Evolutionary conservation across 1,139 yeast genomes (phyloP).

Genomic region (Sugiyamaella xylanicola): DNA sequence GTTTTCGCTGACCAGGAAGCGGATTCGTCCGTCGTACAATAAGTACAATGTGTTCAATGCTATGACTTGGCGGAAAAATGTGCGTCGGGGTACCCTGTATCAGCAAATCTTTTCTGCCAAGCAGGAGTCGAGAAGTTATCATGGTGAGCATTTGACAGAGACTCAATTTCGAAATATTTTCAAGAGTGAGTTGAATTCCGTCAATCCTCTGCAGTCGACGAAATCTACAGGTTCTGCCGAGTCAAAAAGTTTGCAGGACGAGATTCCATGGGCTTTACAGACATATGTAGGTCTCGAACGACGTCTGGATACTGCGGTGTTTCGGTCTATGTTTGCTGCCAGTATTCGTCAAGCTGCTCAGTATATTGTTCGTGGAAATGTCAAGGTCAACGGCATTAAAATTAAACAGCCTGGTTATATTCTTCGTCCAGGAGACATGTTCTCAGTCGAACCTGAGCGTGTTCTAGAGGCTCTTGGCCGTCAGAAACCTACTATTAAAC

Average conservation of each 20-base stretch:
- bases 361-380: constrained; percentile 80
- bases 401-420: constrained; percentile 81
- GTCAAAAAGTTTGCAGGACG: constrained; percentile 40
- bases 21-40: constrained; percentile 90
- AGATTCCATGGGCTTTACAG: constrained; percentile 76
- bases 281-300: constrained; percentile 87
- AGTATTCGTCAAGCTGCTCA: constrained; percentile 94
- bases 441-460: constrained; percentile 81
- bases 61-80: constrained; percentile 47
- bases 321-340: constrained; percentile 91
- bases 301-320: constrained; percentile 84
- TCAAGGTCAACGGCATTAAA: constrained; percentile 75
- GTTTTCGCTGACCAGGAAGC: constrained; percentile 40
- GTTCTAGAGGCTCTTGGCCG: constrained; percentile 86
- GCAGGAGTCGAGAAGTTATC: constrained; percentile 90
- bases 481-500: constrained; percentile 70
- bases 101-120: constrained; percentile 94
- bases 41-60: constrained; percentile 88
- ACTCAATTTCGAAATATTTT: constrained; percentile 74
- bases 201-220: constrained; percentile 57
- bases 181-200: constrained; percentile 75
- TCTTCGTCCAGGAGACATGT: constrained; percentile 81
- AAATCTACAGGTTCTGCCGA: constrained; percentile 27
- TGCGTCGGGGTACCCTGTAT: constrained; percentile 68
- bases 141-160: constrained; percentile 92